phyloP scores from a whole-genome alignment of 2,329 filamentous ascomycete species.

The Mycosphaerelloides madeirae region DNA sequence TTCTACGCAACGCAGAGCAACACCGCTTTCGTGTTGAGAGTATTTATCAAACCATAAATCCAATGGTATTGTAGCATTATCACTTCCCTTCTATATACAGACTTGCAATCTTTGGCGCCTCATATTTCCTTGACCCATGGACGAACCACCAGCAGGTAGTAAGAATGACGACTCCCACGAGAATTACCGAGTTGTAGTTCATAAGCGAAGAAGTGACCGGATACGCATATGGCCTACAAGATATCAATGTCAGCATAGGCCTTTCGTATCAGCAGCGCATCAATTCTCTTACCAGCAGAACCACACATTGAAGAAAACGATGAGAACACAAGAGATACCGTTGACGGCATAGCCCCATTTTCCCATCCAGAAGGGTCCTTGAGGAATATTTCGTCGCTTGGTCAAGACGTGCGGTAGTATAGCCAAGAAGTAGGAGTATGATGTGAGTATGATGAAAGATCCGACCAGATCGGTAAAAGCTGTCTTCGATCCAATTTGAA shows the following conservation, averaged over 20 bases:
- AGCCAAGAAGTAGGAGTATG: slow-evolving; percentile 32
- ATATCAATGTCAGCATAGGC: too few species aligned
- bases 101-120: slow-evolving; percentile 47
- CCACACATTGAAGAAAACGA: slow-evolving; percentile 35
- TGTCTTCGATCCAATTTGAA: slow-evolving; percentile 29
- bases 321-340: slow-evolving; percentile 28
- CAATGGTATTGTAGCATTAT: background rate
- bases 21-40: too few species aligned
- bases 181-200: slow-evolving; percentile 49
- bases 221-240: slow-evolving; percentile 22
- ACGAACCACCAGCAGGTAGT: slow-evolving; percentile 50
- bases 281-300: slow-evolving; percentile 28
- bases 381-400: slow-evolving; percentile 28
- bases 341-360: slow-evolving; percentile 30
- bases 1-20: too few species aligned
- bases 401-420: slow-evolving; percentile 34
- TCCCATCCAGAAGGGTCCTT: slow-evolving; percentile 35
- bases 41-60: background rate
- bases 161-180: slow-evolving; percentile 46
- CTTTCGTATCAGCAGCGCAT: too few species aligned
- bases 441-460: slow-evolving; percentile 35
- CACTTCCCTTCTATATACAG: slow-evolving; percentile 33
- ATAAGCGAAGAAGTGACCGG: slow-evolving; percentile 26
- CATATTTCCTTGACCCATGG: slow-evolving; percentile 47
- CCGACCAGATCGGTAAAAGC: slow-evolving; percentile 36